These are phyloP conservation scores for Agaricales sp. DNA, from an alignment of 1,284 basidiomycete species.

Conservation along the genomic window DNA sequence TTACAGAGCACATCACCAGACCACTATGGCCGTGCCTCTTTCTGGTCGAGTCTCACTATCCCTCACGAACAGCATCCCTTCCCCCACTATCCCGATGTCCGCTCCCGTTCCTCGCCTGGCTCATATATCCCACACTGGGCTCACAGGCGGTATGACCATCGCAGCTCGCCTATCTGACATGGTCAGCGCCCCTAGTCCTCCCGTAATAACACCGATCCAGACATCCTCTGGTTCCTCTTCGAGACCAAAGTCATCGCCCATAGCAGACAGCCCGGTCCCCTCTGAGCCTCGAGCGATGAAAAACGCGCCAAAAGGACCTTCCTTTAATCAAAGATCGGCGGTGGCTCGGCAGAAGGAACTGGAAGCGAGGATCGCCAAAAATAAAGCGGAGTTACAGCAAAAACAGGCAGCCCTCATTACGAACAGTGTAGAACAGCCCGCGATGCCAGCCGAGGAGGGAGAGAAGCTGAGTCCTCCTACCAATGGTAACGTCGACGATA, in stretches of 20 bases:
- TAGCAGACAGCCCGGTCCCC: slow-evolving; percentile 9
- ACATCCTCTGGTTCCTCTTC: background rate
- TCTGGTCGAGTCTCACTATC: background rate
- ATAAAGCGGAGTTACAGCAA: slow-evolving; percentile 23
- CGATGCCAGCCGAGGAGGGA: background rate
- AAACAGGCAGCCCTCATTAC: slow-evolving; percentile 1
- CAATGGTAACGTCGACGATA: background rate
- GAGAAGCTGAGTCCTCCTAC: no score
- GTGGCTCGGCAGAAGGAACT: slow-evolving; percentile 30
- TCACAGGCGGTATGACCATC: background rate
- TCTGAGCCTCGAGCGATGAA: slow-evolving; percentile 29
- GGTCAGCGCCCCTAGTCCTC: background rate
- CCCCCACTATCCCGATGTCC: background rate
- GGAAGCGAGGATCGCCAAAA: slow-evolving; percentile 28
- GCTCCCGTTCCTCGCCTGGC: background rate
- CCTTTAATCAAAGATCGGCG: slow-evolving; percentile 22
- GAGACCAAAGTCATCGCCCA: background rate
- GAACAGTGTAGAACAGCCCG: background rate
- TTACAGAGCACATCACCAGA: background rate
- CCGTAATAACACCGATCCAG: background rate
- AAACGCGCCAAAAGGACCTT: slow-evolving; percentile 24
- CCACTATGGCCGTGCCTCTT: background rate
- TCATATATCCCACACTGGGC: background rate
- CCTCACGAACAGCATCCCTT: background rate
- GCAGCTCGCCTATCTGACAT: background rate